Evolutionary conservation across 495 filamentous ascomycete genomes (phyloP), one percentile per base, ranked within the genome.

Genomic region (Xylaria palmicola): DNA sequence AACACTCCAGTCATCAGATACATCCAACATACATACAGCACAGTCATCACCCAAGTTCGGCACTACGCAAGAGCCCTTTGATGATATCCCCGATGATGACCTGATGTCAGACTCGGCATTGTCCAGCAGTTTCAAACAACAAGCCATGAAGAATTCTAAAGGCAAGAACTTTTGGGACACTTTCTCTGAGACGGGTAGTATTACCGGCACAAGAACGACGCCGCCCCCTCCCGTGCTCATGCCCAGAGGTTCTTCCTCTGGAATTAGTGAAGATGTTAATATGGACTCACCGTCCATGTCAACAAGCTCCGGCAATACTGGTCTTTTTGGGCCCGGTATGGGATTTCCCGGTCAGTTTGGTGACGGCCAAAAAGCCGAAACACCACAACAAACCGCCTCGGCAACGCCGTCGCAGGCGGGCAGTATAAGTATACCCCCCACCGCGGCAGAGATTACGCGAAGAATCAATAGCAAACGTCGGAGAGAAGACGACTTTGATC

Each of bases 401-500:
- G 72, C 45, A 40, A 77, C 72, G 41, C 72, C 67, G 59, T 78
- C 69, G 13, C 71, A 69, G 56, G 62, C 36, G 6, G 58, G 63
- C n/a, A 65, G 64, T 34, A 32, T 64, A 27, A 65, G 64, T 34
- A 32, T 64, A 27, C 72, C 69, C 3, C 81, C 81, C 17, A 85
- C 72, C 2, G 83, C 86, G 13, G 84, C 82, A 1, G 91, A 92
- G 50, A 85, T 92, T 34, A 84, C 86, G 7, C 81, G 86, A 56
- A 80, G 82, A 63, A 83, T 84, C 48, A 85, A 86, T 70, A 87
- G 80, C 70, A 96, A 96, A 70, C 86, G 93, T 17, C 83, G 91
- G 40, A 83, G 91, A 30, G 94, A 97, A 59, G 94, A 98, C 68
- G 91, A 96, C 63, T 90, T 96, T 59, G 93, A 98, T 69, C 87